Base-by-base conservation (phyloP, 208 protist species). In the Trypanosoma grayi region DNA sequence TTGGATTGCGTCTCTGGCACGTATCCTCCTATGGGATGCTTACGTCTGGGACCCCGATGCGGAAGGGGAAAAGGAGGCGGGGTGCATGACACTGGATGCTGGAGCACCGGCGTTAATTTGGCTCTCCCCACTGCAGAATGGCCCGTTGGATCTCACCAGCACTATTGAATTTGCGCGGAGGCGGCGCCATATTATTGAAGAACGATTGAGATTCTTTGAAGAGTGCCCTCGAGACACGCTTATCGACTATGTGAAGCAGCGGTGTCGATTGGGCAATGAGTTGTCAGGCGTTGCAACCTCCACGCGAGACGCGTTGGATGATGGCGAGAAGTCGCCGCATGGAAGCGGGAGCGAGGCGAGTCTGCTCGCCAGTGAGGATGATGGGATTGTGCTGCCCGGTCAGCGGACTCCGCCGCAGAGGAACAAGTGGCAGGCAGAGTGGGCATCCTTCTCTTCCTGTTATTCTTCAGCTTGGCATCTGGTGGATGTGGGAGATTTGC, bases 41-140 rank as follows among this genome's bases (percentile, higher is more conserved):
- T 81, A 75, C 44, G 53, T 44, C 33, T 83, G 73, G 44, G 66
- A 70, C 55, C 52, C 70, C 28, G 56, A 65, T 60, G 18, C 2
- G 5, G 16, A 59, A 5, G 39, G 55, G 13, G 22, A 33, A 8
- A 36, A 34, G 4, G 28, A 22, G 2, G 14, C 10, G 4, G 27
- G 55, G 28, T n/a, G 37, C 8, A 24, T 27, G 44, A 39, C 28
- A 34, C 31, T 20, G 37, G n/a, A 20, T 22, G 25, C 10, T 22
- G 22, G n/a, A 30, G 24, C 22, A 51, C 58, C 56, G 4, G 20
- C 57, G 5, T 70, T 44, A 40, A 10, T 84, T 30, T 90, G 83
- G 83, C 81, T 93, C 27, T 81, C 78, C 6, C 78, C 77, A 30
- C 74, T 93, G 13, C 83, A 93, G 34, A 72, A 87, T n/a, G 71